Evolutionary conservation across 2,329 filamentous ascomycete genomes (phyloP).

Genomic region (Exophiala sideris): DNA sequence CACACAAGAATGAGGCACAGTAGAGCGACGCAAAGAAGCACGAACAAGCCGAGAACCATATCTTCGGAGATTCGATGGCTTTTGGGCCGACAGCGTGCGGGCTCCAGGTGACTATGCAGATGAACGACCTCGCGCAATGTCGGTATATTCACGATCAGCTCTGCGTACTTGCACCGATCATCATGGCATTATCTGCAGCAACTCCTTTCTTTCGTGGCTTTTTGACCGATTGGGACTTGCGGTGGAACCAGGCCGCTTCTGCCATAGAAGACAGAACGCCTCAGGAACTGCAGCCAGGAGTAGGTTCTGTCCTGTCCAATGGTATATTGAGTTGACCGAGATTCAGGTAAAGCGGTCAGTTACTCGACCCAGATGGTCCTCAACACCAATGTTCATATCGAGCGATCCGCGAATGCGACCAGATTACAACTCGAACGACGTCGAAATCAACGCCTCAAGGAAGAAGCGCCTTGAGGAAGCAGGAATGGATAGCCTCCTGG

Average conservation of each 20-base stretch:
- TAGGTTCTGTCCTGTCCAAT: constrained; percentile 72
- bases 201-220: constrained; percentile 97
- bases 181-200: constrained; percentile 86
- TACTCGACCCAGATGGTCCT: constrained; percentile 84
- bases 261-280: constrained; percentile 87
- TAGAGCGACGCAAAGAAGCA: constrained; percentile 79
- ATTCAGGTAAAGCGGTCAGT: constrained; percentile 81
- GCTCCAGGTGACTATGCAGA: constrained; percentile 94
- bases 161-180: constrained; percentile 84
- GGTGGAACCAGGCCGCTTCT: constrained; percentile 93
- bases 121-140: constrained; percentile 92
- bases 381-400: constrained; percentile 78
- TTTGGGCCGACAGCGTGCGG: constrained; percentile 99
- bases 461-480: constrained; percentile 78
- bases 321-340: constrained; percentile 84
- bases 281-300: constrained; percentile 71
- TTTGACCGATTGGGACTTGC: constrained; percentile 86
- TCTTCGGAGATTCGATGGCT: constrained; percentile 99
- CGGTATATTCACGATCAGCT: constrained; percentile 91
- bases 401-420: constrained; percentile 75
- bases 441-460: constrained; percentile 62
- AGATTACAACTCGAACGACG: constrained; percentile 38
- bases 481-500: constrained; percentile 89
- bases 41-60: constrained; percentile 62
- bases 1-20: not conserved